Evolutionary conservation across 495 filamentous ascomycete species (phyloP), one percentile per base, ranked within the genome.

Genomic region (Xylaria acuta): DNA sequence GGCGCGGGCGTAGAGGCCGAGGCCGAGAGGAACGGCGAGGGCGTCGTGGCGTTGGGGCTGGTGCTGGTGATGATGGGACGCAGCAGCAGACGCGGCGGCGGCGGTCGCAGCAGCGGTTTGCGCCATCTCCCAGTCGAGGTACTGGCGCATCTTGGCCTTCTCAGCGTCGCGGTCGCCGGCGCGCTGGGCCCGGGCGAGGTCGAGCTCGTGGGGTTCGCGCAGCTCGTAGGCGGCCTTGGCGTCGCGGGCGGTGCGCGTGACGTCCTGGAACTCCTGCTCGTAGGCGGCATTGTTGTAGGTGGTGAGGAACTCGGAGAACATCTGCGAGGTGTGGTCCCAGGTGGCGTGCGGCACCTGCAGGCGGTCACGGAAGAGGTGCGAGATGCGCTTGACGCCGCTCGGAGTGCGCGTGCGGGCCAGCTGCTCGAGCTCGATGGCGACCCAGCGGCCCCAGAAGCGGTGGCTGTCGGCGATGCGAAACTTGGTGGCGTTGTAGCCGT

Each of bases 381-480:
- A 87, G 69, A 97, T 87, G 38, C 89, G 85, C 59, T 86, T 86
- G 41, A 94, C 82, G 68, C 88, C 89, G 20, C 90, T 86, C 59
- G 84, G 82, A 5, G 86, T 86, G 16, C 87, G 84, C 2, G 83
- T 82, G 60, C 83, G 86, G n/a, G 86, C 83, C 49, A 87, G 81
- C 80, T 86, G 83, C 75, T 86, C 85, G 79, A 85, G 81, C 77
- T 85, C 86, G 75, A 85, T 85, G 70, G 74, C 93, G 72, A 85
- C 92, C 93, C 83, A 95, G 70, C 90, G 91, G 77, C 97, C 90
- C 95, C 95, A 99, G n/a, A 98, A 86, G 63, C 90, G 75, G 75
- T 96, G 89, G 82, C 95, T 97, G 77, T 97, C 93, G 75, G 90
- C 88, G 70, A 98, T 87, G 75, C 92, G 91, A 83, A 91, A 94